These are phyloP conservation scores for Candida bentonensis DNA, from an alignment of 805 yeast species.

Conservation along the genomic window DNA sequence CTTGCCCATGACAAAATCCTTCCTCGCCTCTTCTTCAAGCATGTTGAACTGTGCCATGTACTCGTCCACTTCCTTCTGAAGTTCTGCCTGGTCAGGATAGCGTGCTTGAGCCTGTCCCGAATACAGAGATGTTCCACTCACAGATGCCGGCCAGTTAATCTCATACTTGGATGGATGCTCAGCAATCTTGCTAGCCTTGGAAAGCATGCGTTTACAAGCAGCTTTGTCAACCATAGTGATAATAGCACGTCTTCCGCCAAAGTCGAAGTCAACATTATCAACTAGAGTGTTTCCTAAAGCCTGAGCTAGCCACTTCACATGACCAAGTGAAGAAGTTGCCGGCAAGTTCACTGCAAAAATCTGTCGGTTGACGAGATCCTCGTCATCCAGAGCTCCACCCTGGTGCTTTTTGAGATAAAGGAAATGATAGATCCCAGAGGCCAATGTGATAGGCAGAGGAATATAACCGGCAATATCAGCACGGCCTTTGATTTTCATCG, in stretches of 20 bases:
- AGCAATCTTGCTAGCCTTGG: slow-evolving; percentile 41
- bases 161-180: slow-evolving; percentile 9
- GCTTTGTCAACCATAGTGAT: slow-evolving; percentile 62
- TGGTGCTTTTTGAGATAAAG: slow-evolving; percentile 45
- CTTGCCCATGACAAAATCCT: slow-evolving; percentile 17
- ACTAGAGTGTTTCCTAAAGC: slow-evolving; percentile 31
- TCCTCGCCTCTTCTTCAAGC: slow-evolving; percentile 41
- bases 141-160: slow-evolving; percentile 12
- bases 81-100: slow-evolving; percentile 31
- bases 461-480: slow-evolving; percentile 5
- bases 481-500: not conserved
- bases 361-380: slow-evolving; percentile 36
- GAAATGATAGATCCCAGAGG: slow-evolving; percentile 32
- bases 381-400: slow-evolving; percentile 29
- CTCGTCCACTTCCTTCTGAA: slow-evolving; percentile 43
- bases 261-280: slow-evolving; percentile 19
- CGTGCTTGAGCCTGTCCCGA: slow-evolving; percentile 28
- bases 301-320: slow-evolving; percentile 41
- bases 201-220: slow-evolving; percentile 49
- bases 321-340: slow-evolving; percentile 36
- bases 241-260: slow-evolving; percentile 36
- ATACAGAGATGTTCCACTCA: slow-evolving; percentile 14
- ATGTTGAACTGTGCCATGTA: slow-evolving; percentile 54
- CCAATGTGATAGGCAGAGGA: slow-evolving; percentile 4
- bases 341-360: slow-evolving; percentile 75